Evolutionary conservation across 2,329 filamentous ascomycete species (phyloP), one percentile per base, ranked within the genome.

Genomic region (Fusarium verticillioides): DNA sequence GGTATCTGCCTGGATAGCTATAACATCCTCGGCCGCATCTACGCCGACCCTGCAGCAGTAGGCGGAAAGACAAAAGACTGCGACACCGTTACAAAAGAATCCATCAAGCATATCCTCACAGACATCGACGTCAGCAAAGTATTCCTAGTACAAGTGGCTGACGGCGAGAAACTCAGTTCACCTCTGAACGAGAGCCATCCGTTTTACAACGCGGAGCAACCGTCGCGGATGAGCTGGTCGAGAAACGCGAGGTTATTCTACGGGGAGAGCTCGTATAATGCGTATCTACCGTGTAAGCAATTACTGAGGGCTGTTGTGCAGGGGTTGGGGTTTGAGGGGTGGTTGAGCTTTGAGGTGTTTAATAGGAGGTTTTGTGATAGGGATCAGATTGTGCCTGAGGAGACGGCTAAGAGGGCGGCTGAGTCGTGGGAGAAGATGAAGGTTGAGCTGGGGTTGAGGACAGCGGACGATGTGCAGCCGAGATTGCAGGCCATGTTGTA

Each of bases 1-100:
- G 93, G 93, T 12, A 84, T 94, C 44, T 94, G 92, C 78, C 85
- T 95, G 30, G 93, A 95, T 81, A 94, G 91, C 1, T 95, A 94
- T 83, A 94, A 95, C 80, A 92, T 95, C 66, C 89, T 92, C 1
- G 93, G 89, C 1, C 83, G 90, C 10, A 88, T 94, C 66, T 95
- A 89, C 73, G 93, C 91, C 1, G 92, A 95, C 76, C 93, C 93
- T 0, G 81, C 88, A 0, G 80, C 85, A 0, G 72, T 82, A 0
- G 83, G 83, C 1, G 89, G 91, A 7, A 85, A 85, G 72, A 88
- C 84, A 0, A 72, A 81, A 0, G 84, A 89, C 67, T 91, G 89
- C 12, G 88, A 92, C 5, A 81, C 83, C 9, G 87, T 85, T 1
- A 85, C 93, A 3, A 79, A 81, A 12, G 82, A 83, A 2, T 91